Percentiles rank a stretch among this genome's conserved stretches.
These are phyloP conservation scores for Trifolium repens DNA, from an alignment of 306 rosid species.

Conservation along the genomic window DNA sequence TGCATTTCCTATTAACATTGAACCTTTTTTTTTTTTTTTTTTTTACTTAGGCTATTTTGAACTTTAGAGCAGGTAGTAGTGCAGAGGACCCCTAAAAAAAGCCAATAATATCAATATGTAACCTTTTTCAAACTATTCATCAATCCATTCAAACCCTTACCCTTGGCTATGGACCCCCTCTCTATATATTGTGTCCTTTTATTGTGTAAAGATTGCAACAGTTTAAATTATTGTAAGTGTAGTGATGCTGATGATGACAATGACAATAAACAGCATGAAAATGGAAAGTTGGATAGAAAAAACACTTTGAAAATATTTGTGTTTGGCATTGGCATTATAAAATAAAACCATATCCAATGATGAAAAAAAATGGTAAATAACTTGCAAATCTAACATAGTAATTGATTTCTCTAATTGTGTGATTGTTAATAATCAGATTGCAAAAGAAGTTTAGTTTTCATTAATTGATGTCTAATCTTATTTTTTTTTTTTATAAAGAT, in stretches of 20 bases:
- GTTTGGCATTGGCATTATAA: too few relatives aligned
- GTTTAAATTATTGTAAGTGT: conserved; percentile 31
- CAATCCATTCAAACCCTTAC: conserved; percentile 36
- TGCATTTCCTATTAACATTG: conserved; percentile 39
- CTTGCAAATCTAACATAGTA: too few relatives aligned
- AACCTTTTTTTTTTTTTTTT: not conserved
- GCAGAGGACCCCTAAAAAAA: conserved; percentile 36
- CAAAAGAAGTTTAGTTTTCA: too few relatives aligned
- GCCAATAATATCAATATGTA: conserved; percentile 17
- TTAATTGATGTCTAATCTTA: too few relatives aligned
- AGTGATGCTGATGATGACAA: conserved; percentile 20
- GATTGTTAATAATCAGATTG: too few relatives aligned
- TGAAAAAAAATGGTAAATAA: too few relatives aligned
- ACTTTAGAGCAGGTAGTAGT: conserved; percentile 26
- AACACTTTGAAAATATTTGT: not conserved
- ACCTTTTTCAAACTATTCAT: conserved; percentile 22
- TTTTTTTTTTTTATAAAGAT: too few relatives aligned
- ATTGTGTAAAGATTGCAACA: conserved; percentile 14
- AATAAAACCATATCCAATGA: too few relatives aligned
- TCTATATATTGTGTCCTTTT: conserved; percentile 18
- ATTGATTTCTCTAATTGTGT: too few relatives aligned
- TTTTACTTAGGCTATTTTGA: not conserved
- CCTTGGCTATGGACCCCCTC: conserved; percentile 6
- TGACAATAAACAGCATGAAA: conserved; percentile 41
- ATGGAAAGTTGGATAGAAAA: conserved; percentile 35